Evolutionary conservation across 2,329 filamentous ascomycete species (phyloP), one percentile per base, ranked within the genome.

Genomic region (Leptographium wingfieldii): DNA sequence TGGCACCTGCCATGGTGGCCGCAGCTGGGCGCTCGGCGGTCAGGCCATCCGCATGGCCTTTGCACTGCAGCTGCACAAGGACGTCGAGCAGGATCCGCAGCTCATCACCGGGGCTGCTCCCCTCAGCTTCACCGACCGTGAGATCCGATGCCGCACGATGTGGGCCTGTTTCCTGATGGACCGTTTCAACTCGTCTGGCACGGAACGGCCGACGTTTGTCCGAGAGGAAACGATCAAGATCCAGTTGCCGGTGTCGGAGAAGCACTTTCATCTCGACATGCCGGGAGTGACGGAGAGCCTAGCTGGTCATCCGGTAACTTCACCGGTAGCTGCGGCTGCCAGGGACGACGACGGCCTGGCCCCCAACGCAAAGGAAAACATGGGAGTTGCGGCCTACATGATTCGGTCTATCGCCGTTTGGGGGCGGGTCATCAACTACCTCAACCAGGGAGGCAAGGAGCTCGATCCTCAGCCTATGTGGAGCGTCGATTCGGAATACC

Each of bases 91-190:
- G 67, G 90, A 95, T 66, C 88, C 89, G 0, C 73, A 83, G 43
- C 80, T 80, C n/a, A 76, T 79, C n/a, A 81, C 81, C 49, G 79
- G 80, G 25, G 77, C 80, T 14, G 79, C 80, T 2, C 83, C 87
- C 63, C 80, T 94, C 58, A 96, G 90, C 69, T 94, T 94, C 66
- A 90, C 92, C 19, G 94, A 97, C 70, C 86, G 90, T 33, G 94
- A 99, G 71, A 96, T 97, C 59, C 82, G 94, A 62, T 79, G 94
- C 65, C 83, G 94, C 60, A 94, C 91, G 2, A 97, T 99, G 92
- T 99, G 94, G 94, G 89, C 92, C 14, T 97, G 92, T 69, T 96
- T 96, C 68, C 73, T 96, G 60, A 96, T 97, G 92, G 94, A 99
- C 70, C 85, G 92, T 0, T 96, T 96, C 76, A 96, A 95, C 72